Conservation (phyloP, 139 green algal species). For the Parachlorella kessleri region DNA sequence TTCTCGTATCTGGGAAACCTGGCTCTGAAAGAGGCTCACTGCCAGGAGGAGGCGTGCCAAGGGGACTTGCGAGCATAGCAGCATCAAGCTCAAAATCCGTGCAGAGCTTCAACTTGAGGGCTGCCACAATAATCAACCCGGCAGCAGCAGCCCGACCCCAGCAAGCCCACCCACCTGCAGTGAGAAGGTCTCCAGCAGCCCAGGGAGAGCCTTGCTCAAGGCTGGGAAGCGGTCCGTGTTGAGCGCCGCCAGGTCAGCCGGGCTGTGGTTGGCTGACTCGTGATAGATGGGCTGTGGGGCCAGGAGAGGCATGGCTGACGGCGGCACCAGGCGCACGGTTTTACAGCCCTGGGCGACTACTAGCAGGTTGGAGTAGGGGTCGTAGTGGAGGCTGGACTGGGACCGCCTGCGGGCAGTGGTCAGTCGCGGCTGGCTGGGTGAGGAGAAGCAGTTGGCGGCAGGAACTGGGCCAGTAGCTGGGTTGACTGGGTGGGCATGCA, state of each 20-base stretch:
- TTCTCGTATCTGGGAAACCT: too few species aligned
- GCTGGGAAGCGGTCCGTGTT: slow-evolving; percentile 47
- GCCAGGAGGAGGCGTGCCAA: too few species aligned
- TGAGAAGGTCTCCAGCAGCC: neutral
- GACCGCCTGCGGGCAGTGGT: slow-evolving; percentile 35
- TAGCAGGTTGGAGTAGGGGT: slow-evolving; percentile 85
- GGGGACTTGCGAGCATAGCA: too few species aligned
- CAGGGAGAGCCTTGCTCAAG: slow-evolving; percentile 27
- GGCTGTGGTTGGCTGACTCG: slow-evolving; percentile 75
- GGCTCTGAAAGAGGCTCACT: too few species aligned
- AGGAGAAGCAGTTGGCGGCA: too few species aligned
- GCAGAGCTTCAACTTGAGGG: too few species aligned
- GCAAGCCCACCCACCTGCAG: slow-evolving; percentile 42
- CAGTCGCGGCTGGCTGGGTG: neutral
- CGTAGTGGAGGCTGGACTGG: slow-evolving; percentile 77
- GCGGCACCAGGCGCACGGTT: slow-evolving; percentile 56
- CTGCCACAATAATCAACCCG: too few species aligned
- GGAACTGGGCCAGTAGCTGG: too few species aligned
- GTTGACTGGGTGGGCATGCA: too few species aligned
- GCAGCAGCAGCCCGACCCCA: too few species aligned
- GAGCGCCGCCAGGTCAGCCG: slow-evolving; percentile 60
- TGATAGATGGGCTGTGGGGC: slow-evolving; percentile 51
- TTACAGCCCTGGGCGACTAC: slow-evolving; percentile 71
- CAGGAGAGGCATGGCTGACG: slow-evolving; percentile 51
- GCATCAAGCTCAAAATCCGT: too few species aligned